Percentiles rank a stretch among this genome's conserved stretches.
phyloP scores from a whole-genome alignment of 177 flowering plant genomes.

The Vitis hybrid region DNA sequence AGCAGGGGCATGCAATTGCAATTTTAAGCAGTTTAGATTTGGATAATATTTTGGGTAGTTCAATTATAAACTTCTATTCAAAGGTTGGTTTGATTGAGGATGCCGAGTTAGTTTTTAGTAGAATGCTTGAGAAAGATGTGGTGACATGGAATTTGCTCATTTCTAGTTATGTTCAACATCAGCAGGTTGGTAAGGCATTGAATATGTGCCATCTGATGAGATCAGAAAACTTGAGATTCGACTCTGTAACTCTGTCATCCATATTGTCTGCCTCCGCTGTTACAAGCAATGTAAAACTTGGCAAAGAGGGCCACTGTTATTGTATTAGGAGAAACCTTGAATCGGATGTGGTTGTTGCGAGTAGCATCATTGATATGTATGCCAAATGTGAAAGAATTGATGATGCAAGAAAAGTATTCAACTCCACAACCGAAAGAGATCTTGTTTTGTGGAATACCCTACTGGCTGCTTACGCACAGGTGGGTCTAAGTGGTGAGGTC shows the following conservation, averaged over 20 bases:
- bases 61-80: conserved; percentile 65
- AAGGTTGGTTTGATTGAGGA: conserved; percentile 55
- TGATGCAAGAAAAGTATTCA: conserved; percentile 49
- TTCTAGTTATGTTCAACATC: conserved; percentile 53
- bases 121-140: conserved; percentile 56
- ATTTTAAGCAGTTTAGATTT: conserved; percentile 48
- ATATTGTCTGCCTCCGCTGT: conserved; percentile 51
- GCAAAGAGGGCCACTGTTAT: conserved; percentile 54
- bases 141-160: conserved; percentile 77
- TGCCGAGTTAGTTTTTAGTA: conserved; percentile 53
- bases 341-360: conserved; percentile 54
- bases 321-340: conserved; percentile 54
- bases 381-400: conserved; percentile 49
- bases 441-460: conserved; percentile 59
- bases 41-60: conserved; percentile 61
- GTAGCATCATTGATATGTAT: conserved; percentile 60
- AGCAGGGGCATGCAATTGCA: conserved; percentile 74
- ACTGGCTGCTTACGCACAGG: conserved; percentile 61
- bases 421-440: conserved; percentile 41
- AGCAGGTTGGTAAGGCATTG: conserved; percentile 42
- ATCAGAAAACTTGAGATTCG: conserved; percentile 45
- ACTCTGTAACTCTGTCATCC: conserved; percentile 62
- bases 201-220: conserved; percentile 49
- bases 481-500: conserved; percentile 59
- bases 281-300: conserved; percentile 38